Conservation (phyloP, 257 asterid genomes). For the Ligustrum vulgare region DNA sequence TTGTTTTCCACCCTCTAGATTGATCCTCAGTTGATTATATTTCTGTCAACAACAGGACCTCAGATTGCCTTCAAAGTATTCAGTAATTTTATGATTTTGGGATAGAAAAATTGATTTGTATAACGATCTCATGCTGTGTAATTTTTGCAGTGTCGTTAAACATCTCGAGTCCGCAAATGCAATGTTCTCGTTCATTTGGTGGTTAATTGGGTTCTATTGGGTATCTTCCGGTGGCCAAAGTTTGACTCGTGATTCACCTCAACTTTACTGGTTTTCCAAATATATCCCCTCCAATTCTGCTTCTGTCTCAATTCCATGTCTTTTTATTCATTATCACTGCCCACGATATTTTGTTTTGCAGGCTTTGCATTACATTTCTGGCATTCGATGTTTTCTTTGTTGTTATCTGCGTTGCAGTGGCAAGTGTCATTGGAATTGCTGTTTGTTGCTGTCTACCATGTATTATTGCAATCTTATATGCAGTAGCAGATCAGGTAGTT, state of each 20-base stretch:
- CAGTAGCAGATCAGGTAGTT: slow-evolving; percentile 94
- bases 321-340: not conserved
- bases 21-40: not conserved
- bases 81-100: not conserved
- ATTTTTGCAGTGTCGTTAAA: slow-evolving; percentile 57
- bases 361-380: slow-evolving; percentile 95
- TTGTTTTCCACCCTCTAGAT: not conserved
- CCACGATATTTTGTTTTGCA: slow-evolving; percentile 39
- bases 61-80: not conserved
- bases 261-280: slow-evolving; percentile 74
- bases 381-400: slow-evolving; percentile 98
- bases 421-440: slow-evolving; percentile 90
- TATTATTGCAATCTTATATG: slow-evolving; percentile 88
- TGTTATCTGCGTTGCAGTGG: slow-evolving; percentile 94
- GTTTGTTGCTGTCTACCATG: slow-evolving; percentile 99
- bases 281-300: slow-evolving; percentile 17
- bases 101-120: slow-evolving; percentile 14
- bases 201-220: slow-evolving; percentile 98
- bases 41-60: not conserved
- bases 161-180: slow-evolving; percentile 94
- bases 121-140: slow-evolving; percentile 17
- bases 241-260: slow-evolving; percentile 72
- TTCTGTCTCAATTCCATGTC: not conserved
- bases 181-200: slow-evolving; percentile 98
- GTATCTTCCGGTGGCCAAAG: slow-evolving; percentile 76